phyloP scores from a whole-genome alignment of 2,329 filamentous ascomycete genomes.

The Sporothrix curviconia region DNA sequence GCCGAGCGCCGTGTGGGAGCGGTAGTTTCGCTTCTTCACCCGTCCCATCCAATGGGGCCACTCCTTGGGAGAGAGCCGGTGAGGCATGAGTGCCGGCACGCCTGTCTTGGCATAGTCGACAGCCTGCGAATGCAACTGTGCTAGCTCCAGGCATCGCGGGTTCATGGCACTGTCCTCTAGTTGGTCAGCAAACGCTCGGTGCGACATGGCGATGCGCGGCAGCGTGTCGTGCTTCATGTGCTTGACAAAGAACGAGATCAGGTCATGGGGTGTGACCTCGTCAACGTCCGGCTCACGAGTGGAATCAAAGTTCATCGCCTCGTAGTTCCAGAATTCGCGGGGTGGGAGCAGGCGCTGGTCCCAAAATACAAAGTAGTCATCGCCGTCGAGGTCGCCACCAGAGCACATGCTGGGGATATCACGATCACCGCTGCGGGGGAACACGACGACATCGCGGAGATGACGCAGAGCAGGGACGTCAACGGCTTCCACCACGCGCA shows the following conservation, averaged over 20 bases:
- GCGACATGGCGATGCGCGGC: slow-evolving; percentile 70
- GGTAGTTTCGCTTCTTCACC: slow-evolving; percentile 49
- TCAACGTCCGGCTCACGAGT: slow-evolving; percentile 49
- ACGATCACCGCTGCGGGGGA: slow-evolving; percentile 48
- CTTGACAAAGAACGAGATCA: slow-evolving; percentile 78
- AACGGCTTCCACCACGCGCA: slow-evolving; percentile 80
- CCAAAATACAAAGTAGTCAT: slow-evolving; percentile 95
- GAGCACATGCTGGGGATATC: slow-evolving; percentile 92
- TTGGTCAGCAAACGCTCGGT: slow-evolving; percentile 70
- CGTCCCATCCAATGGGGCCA: slow-evolving; percentile 92
- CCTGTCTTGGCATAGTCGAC: slow-evolving; percentile 96
- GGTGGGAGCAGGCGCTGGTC: slow-evolving; percentile 64
- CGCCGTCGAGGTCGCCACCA: slow-evolving; percentile 89
- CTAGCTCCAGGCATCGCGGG: slow-evolving; percentile 63
- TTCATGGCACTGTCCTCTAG: slow-evolving; percentile 58
- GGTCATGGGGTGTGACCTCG: slow-evolving; percentile 63
- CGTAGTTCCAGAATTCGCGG: slow-evolving; percentile 51
- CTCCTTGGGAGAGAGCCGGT: slow-evolving; percentile 49
- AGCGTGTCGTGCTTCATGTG: slow-evolving; percentile 91
- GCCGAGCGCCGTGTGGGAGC: slow-evolving; percentile 67
- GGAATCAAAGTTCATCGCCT: slow-evolving; percentile 70
- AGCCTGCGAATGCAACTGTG: slow-evolving; percentile 76
- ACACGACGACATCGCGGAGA: slow-evolving; percentile 77
- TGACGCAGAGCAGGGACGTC: slow-evolving; percentile 67
- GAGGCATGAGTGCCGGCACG: slow-evolving; percentile 61